Evolutionary conservation across 1,284 basidiomycete species (phyloP).

Genomic region (Ustilago nuda): DNA sequence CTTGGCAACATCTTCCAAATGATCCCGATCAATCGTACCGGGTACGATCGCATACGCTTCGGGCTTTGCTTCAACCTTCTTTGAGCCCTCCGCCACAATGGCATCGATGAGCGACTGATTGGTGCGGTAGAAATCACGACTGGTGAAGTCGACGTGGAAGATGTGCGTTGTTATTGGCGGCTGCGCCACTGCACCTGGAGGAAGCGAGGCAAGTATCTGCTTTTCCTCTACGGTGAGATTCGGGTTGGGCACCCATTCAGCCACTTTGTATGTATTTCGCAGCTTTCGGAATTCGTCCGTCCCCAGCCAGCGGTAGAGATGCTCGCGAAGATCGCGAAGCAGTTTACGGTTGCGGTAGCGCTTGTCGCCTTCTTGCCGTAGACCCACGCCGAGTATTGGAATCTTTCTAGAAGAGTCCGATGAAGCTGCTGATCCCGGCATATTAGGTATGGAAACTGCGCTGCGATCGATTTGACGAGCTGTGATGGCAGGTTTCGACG

Average conservation of each 20-base stretch:
- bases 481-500: conserved; percentile 7
- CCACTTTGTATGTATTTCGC: conserved; percentile 49
- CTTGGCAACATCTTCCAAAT: conserved; percentile 57
- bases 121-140: conserved; percentile 52
- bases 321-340: conserved; percentile 51
- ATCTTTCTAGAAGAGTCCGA: conserved; percentile 34
- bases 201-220: conserved; percentile 41
- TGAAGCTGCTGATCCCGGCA: conserved; percentile 13
- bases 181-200: conserved; percentile 38
- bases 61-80: conserved; percentile 51
- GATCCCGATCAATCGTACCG: conserved; percentile 49
- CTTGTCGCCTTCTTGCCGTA: conserved; percentile 54
- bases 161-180: conserved; percentile 53
- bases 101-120: conserved; percentile 55
- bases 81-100: conserved; percentile 41
- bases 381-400: conserved; percentile 49
- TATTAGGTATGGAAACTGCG: conserved; percentile 10
- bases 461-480: conserved; percentile 11
- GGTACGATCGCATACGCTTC: conserved; percentile 54
- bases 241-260: conserved; percentile 54
- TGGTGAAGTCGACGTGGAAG: conserved; percentile 54
- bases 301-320: conserved; percentile 56
- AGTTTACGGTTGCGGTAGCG: conserved; percentile 58
- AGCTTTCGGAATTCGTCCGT: conserved; percentile 58
- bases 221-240: conserved; percentile 43